These are phyloP conservation scores for Aspergillus viridinutans DNA, from an alignment of 2,329 filamentous ascomycete species.

Conservation along the genomic window DNA sequence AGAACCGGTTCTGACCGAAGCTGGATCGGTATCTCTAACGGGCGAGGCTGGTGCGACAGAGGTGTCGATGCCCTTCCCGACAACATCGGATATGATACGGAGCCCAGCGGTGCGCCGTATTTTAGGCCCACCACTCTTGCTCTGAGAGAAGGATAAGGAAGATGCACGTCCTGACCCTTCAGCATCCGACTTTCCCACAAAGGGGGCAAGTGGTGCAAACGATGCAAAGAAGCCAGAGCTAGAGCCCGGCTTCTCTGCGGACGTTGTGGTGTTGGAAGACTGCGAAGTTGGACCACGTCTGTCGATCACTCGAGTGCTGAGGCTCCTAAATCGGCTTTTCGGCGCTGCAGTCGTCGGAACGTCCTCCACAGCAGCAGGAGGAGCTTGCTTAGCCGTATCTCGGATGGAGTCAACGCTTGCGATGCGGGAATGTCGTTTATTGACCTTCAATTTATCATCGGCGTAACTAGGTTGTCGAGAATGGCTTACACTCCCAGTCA, in stretches of 20 bases:
- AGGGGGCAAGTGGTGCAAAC: constrained; percentile 48
- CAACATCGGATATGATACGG: constrained; percentile 75
- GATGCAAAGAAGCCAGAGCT: constrained; percentile 39
- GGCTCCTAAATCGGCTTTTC: constrained; percentile 54
- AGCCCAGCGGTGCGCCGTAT: constrained; percentile 64
- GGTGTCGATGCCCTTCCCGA: constrained; percentile 49
- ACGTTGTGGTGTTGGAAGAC: constrained; percentile 54
- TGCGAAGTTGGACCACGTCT: constrained; percentile 38
- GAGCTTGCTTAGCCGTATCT: constrained; percentile 49
- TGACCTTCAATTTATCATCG: constrained; percentile 66
- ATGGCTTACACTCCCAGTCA: constrained; percentile 45
- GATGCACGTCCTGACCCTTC: constrained; percentile 51
- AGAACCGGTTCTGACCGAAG: constrained; percentile 73
- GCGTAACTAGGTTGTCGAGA: constrained; percentile 71
- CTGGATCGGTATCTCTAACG: constrained; percentile 53
- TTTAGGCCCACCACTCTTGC: constrained; percentile 56
- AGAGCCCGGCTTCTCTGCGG: constrained; percentile 47
- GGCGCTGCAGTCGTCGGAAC: constrained; percentile 59
- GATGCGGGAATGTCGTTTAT: constrained; percentile 71
- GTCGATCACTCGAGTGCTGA: constrained; percentile 54
- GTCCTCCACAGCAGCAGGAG: constrained; percentile 52
- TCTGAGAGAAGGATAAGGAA: constrained; percentile 44
- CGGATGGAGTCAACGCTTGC: constrained; percentile 72
- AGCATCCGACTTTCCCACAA: constrained; percentile 42
- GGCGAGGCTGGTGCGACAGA: constrained; percentile 43